Base-by-base conservation (phyloP, 1,284 basidiomycete species). In the Sanghuangporus sanghuang region DNA sequence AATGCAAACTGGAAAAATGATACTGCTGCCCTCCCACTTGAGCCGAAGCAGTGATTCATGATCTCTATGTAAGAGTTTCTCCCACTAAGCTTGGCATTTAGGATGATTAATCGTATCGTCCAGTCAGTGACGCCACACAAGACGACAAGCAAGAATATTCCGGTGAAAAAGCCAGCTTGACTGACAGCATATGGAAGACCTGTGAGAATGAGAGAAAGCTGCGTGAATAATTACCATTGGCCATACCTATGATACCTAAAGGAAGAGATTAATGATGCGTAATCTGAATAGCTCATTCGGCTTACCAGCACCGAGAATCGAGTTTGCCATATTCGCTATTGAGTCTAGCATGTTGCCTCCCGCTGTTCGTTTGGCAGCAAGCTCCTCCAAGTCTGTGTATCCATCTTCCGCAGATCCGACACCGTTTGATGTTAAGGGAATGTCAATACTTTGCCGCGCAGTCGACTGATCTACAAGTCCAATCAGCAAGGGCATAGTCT, bases 1-100 rank as follows among this genome's bases (percentile, higher is more conserved):
- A 98, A 98, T 0, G 95, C 83, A 71, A 99, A 98, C 73, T 99
- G 97, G 74, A 99, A 99, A 75, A 98, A 91, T 0, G 95, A 97
- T 12, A 98, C 95, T 0, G 94, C 93, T 2, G 93, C 92, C 58
- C 93, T 85, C 36, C 95, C 95, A 63, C 86, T 87, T 5, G 85
- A 77, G 8, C 97, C 97, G 72, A 96, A 99, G 75, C 95, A 98
- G 64, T 90, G 90, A 71, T 93, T 82, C 95, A 98, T 97, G 67
- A 97, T 93, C 69, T 93, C 96, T 68, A 98, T 97, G 73, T 99
- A 99, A 1, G 94, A 95, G 67, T 86, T 87, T 58, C 92, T 82
- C 0, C 97, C 96, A 69, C 92, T 94, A 64, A 99, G 80, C 78
- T 99, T 99, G 39, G 95, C 96, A 72, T 98, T 98, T 69, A 96